Evolutionary conservation across 495 filamentous ascomycete species (phyloP), one percentile per base, ranked within the genome.

Genomic region (Neurospora sp.): DNA sequence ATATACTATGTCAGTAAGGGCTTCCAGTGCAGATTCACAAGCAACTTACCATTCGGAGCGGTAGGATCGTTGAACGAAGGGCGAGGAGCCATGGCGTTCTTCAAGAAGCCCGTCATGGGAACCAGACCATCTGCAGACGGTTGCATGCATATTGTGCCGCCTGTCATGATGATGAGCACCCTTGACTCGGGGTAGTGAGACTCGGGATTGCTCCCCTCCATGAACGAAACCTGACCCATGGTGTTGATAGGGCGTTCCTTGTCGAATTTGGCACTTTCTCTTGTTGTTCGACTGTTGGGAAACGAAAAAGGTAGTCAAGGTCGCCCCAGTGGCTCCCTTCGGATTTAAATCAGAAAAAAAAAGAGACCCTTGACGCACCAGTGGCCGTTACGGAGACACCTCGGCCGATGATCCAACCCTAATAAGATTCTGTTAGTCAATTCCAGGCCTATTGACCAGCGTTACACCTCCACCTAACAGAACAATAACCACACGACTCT

Each of bases 121-220:
- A 92, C 80, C 70, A 91, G 84, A 9, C 89, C 92, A 69, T 89
- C 86, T 0, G 86, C 84, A 4, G 89, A 91, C 14, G 86, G 88
- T 77, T 88, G 87, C 96, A 99, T 99, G 82, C 94, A 98, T 72
- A 99, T 98, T 2, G 96, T 98, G 22, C 96, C 96, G 68, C 96
- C 94, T 16, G 94, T 97, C 88, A 95, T 95, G 82, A 97, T 93
- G 73, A 97, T 91, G 71, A 97, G 84, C 9, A 97, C 92, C 71
- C 93, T 85, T 0, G 93, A 92, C 80, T 97, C 94, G 1, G 89
- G 88, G 73, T 81, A 83, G 39, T 74, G 81, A 41, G 79, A 48
- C 69, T 79, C 76, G 68, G 77, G 73, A 12, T 68, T 73, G 5
- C 73, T 74, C 65, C 76, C 71, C 70, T 80, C 78, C 73, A 76